These are phyloP conservation scores for Eucalyptus lansdowneana DNA, from an alignment of 345 rosid species.

Conservation along the genomic window DNA sequence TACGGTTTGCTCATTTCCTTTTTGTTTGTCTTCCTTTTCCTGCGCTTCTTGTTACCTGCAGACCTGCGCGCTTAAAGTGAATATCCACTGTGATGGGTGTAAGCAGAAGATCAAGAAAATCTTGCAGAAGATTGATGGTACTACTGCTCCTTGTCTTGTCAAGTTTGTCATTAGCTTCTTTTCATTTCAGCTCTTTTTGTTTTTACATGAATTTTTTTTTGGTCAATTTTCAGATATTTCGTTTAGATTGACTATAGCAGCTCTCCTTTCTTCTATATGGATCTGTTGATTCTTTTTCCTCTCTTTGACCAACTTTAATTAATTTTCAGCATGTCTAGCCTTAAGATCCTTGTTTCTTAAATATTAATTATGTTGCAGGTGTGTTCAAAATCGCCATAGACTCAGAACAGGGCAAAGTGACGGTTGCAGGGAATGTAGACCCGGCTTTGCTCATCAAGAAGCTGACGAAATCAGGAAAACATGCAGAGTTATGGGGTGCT, in stretches of 20 bases:
- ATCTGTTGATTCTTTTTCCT: background rate
- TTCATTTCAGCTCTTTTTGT: background rate
- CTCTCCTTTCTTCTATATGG: background rate
- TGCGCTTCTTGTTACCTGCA: conserved; percentile 18
- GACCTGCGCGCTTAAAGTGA: conserved; percentile 90
- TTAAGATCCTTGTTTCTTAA: background rate
- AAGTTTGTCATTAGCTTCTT: background rate
- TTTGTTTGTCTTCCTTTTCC: background rate
- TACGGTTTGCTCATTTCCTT: background rate
- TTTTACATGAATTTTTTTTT: background rate
- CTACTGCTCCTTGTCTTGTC: background rate
- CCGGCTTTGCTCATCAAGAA: conserved; percentile 62
- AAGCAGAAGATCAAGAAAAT: conserved; percentile 85
- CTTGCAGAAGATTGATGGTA: conserved; percentile 92
- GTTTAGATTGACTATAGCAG: background rate
- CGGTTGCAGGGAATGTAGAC: conserved; percentile 75
- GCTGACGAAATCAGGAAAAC: conserved; percentile 81
- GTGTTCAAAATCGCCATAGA: conserved; percentile 69
- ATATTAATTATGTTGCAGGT: conserved; percentile 15
- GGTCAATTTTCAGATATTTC: background rate
- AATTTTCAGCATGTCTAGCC: background rate
- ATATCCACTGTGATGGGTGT: conserved; percentile 95
- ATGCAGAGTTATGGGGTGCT: conserved; percentile 76
- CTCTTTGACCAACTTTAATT: background rate
- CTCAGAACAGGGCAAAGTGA: conserved; percentile 82